Conservation (phyloP, 2,329 filamentous ascomycete genomes). For the Nemania sp. region DNA sequence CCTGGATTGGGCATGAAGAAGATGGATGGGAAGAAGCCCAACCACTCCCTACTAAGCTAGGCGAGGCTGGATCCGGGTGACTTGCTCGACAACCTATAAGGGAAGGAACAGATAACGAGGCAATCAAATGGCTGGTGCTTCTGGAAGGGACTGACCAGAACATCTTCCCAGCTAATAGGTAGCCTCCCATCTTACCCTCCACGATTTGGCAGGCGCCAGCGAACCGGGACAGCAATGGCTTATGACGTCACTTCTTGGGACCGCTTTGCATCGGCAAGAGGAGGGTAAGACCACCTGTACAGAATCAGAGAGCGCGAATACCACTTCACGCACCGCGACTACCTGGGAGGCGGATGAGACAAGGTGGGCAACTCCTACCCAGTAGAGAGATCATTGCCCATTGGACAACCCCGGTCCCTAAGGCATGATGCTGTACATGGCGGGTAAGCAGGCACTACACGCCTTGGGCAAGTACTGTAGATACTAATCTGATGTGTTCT, state of each 20-base stretch:
- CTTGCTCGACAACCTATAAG: background rate
- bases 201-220: conserved; percentile 4
- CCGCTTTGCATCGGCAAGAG: conserved; percentile 12
- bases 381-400: background rate
- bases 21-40: conserved; percentile 33
- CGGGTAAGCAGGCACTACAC: too few species aligned
- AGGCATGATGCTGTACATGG: background rate
- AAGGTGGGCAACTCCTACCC: too few species aligned
- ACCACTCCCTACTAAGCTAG: too few species aligned
- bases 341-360: too few species aligned
- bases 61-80: conserved; percentile 21
- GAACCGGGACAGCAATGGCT: conserved; percentile 1
- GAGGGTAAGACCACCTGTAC: too few species aligned
- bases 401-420: background rate
- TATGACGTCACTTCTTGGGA: conserved; percentile 8
- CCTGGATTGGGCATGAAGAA: conserved; percentile 38
- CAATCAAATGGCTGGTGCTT: background rate
- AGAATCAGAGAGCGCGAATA: too few species aligned
- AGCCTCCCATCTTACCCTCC: background rate
- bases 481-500: too few species aligned
- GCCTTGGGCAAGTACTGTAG: too few species aligned
- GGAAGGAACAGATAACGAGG: conserved; percentile 7
- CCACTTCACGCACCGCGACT: too few species aligned
- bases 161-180: background rate
- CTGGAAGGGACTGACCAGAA: background rate